Percentiles rank a stretch among this genome's conserved stretches.
Evolutionary conservation across 495 filamentous ascomycete species (phyloP).

Genomic region (Amphirosellinia nigrospora): DNA sequence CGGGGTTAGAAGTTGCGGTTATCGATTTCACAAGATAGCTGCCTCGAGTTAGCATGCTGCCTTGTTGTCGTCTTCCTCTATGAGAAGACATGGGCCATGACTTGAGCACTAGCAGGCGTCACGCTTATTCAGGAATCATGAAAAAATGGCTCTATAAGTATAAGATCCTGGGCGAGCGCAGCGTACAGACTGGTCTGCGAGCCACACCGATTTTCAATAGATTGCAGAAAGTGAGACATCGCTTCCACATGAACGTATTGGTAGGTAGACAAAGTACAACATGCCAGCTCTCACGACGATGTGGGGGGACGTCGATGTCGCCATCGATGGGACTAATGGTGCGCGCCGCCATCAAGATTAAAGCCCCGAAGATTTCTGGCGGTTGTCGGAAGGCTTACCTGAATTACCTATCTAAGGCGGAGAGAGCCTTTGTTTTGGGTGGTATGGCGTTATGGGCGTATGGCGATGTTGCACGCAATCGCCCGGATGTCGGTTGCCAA

Average conservation of each 20-base stretch:
- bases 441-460: background rate
- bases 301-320: conserved; percentile 22
- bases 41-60: background rate
- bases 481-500: conserved; percentile 13
- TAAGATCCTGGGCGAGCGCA: background rate
- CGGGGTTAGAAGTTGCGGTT: background rate
- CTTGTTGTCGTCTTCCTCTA: background rate
- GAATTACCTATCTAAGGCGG: conserved; percentile 5
- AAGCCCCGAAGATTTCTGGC: background rate
- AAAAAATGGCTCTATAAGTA: background rate
- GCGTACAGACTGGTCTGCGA: background rate
- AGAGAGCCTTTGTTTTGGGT: background rate
- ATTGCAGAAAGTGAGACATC: background rate
- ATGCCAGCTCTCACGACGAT: background rate
- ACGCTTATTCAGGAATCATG: background rate
- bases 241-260: background rate
- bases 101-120: background rate
- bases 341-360: conserved; percentile 1
- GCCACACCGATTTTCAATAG: background rate
- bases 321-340: conserved; percentile 17
- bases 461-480: conserved; percentile 26
- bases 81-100: background rate
- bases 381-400: conserved; percentile 21
- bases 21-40: background rate
- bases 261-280: background rate